Evolutionary conservation across 148 eudicot species (phyloP).

Genomic region (Fagopyrum esculentum): DNA sequence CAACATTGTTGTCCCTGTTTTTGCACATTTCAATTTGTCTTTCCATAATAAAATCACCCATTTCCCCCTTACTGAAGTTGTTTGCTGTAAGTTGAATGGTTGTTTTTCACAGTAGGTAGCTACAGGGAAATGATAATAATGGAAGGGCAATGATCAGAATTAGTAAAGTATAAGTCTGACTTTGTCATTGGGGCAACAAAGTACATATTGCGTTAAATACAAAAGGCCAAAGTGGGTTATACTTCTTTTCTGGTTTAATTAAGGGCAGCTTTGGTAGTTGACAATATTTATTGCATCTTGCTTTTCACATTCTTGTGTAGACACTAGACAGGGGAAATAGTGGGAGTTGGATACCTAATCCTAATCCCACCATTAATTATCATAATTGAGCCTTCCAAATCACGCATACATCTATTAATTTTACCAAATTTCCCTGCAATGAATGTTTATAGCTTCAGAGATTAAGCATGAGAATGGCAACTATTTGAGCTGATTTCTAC

Average conservation of each 20-base stretch:
- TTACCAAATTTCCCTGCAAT: not conserved
- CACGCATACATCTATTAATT: not conserved
- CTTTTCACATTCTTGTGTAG: conserved; percentile 5
- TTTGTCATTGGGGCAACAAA: conserved; percentile 7
- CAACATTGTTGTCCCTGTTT: conserved; percentile 10
- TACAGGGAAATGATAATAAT: not conserved
- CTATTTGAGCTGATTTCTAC: too few relatives aligned
- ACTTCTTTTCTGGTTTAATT: not conserved
- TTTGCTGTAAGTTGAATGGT: not conserved
- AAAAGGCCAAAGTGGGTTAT: not conserved
- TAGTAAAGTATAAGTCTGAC: not conserved
- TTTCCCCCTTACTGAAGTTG: not conserved
- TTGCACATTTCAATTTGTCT: conserved; percentile 1
- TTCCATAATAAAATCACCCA: not conserved
- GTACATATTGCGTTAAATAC: not conserved
- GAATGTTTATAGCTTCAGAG: not conserved
- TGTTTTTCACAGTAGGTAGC: not conserved
- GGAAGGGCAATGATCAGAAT: not conserved
- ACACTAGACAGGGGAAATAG: not conserved
- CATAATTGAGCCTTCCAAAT: not conserved
- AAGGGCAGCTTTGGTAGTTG: conserved; percentile 5
- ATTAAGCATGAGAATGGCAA: too few relatives aligned
- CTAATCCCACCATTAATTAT: conserved; percentile 2
- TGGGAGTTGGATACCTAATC: not conserved
- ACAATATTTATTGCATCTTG: not conserved